Conservation (phyloP, 495 filamentous ascomycete species). For the Penicillium goetzii region DNA sequence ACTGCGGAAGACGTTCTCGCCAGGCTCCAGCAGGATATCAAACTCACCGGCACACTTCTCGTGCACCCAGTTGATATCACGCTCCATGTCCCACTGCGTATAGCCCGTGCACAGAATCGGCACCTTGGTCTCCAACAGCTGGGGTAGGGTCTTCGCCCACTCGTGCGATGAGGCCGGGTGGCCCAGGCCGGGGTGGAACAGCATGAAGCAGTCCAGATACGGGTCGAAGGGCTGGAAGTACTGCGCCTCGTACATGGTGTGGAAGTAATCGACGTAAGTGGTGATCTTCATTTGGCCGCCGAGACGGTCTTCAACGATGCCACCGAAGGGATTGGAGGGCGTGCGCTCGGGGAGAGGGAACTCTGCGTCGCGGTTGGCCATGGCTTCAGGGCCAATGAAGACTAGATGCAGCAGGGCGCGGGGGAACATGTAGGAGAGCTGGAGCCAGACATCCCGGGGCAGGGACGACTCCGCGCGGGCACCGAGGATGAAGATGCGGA, state of each 20-base stretch:
- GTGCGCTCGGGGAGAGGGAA: constrained; percentile 87
- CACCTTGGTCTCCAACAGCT: constrained; percentile 90
- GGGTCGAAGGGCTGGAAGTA: constrained; percentile 94
- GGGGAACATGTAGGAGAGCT: constrained; percentile 89
- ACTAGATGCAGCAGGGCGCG: constrained; percentile 72
- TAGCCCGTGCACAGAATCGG: constrained; percentile 94
- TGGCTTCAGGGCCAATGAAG: constrained; percentile 95
- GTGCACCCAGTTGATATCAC: constrained; percentile 87
- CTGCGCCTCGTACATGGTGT: constrained; percentile 87
- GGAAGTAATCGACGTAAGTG: constrained; percentile 97
- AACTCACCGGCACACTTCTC: constrained; percentile 85
- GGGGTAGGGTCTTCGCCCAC: constrained; percentile 87
- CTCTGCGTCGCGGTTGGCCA: constrained; percentile 86
- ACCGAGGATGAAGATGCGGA: constrained; percentile 91
- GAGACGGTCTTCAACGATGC: constrained; percentile 85
- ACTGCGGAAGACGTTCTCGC: constrained; percentile 93
- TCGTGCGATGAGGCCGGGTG: constrained; percentile 91
- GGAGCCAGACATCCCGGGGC: constrained; percentile 90
- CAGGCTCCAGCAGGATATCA: constrained; percentile 87
- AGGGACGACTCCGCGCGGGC: constrained; percentile 95
- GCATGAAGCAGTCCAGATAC: constrained; percentile 94
- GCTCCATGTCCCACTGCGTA: constrained; percentile 89
- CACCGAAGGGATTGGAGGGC: constrained; percentile 85
- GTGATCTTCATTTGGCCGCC: constrained; percentile 88
- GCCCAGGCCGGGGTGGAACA: constrained; percentile 94